Evolutionary conservation across 441 rosid genomes (phyloP), one percentile per base, ranked within the genome.

Genomic region (Populus tomentosa): DNA sequence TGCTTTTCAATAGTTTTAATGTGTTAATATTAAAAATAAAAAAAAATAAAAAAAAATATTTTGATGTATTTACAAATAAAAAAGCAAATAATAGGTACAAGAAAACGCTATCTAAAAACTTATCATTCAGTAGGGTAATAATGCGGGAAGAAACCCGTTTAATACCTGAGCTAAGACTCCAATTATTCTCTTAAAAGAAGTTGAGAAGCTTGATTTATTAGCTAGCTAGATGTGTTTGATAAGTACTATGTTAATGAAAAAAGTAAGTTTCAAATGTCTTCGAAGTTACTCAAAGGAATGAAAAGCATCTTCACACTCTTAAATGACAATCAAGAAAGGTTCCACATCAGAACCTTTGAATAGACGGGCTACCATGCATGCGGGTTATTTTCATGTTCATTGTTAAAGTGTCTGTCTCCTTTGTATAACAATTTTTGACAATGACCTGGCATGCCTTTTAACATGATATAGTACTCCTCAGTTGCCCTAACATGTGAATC

Each of bases 301-400:
- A 7, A 61, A 61, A 61, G 65, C 65, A 61, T 21, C 28, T 5
- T 10, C 65, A 2, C 64, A 2, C 64, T 59, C 65, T 21, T 9
- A 61, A 61, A 61, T 9, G 28, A 21, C 65, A 21, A 21, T 21
- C 65, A 21, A 9, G 28, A 61, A 61, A 61, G 65, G 62, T 7
- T 30, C 35, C 46, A 28, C 40, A 59, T 69, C 26, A 59, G 28
- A 72, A 36, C 40, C 10, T 32, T 59, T 46, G 72, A 66, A 40
- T 4, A 63, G 68, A 79, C 75, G 80, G 78, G 78, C 13, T 32
- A 75, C 74, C 83, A 76, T 80, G 80, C 75, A 82, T 24, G 33
- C 78, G 4, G 80, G 67, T 71, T 20, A 13, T 74, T 14, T 76
- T 53, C 81, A 71, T 62, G 81, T 79, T 75, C 76, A 14, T 65